Base-by-base conservation (phyloP, 2,329 filamentous ascomycete species). In the Alternaria solani region DNA sequence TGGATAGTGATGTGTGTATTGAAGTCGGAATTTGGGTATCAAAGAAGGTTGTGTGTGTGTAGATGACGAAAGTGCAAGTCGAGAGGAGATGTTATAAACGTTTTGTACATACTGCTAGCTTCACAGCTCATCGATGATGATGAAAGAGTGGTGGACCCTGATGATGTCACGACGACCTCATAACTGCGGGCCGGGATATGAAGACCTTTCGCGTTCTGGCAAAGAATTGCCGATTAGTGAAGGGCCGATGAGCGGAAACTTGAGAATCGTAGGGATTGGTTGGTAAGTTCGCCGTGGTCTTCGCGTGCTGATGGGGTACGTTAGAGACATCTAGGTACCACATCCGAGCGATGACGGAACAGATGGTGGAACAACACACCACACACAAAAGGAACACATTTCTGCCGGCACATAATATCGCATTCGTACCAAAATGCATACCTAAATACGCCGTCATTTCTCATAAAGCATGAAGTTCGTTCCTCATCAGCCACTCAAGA, bases 131-230 rank as follows among this genome's bases (percentile, higher is more conserved):
- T 49, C 46, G 46, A n/a, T 36, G 46, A 52, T 52, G 56, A 58
- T 58, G 49, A 42, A 59, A 55, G 62, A 51, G 34, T 61, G 36
- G 42, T 56, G 63, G 62, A 63, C 51, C 57, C 53, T 60, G 12
- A 63, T 68, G 63, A 69, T 59, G 58, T 68, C 65, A 71, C 59
- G 56, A 26, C 59, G 59, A 68, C 65, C 62, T 68, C 67, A 68
- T 67, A 46, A 52, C 26, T 23, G 26, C 41, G 59, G 57, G 48
- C 48, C 46, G 25, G 44, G 41, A 36, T 11, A 7, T 25, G 26
- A 30, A 30, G 20, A 43, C 26, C 26, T 26, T 43, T 51, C 46
- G 39, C 9, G 3, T 39, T 39, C 12, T 18, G 47, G 25, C 42
- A 51, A 51, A 23, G 39, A 25, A n/a, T 18, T 46, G 28, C 44